A percentile compares a stretch with the other conserved stretches of the same genome.
These are phyloP conservation scores for Calocera cornea DNA, from an alignment of 768 basidiomycete genomes.

Conservation along the genomic window DNA sequence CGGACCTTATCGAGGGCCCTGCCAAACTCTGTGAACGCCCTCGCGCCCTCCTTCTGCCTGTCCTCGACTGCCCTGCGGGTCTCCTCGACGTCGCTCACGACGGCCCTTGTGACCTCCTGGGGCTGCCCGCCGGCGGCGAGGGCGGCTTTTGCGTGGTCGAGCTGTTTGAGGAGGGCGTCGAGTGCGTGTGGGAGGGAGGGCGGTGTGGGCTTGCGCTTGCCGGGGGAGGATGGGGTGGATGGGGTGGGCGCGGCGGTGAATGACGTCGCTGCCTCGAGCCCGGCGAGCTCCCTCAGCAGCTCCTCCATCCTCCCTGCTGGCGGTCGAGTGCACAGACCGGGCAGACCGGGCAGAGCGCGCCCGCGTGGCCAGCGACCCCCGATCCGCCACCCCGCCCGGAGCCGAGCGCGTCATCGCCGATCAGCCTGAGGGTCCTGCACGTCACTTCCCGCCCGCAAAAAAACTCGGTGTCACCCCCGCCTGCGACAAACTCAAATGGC, in stretches of 20 bases:
- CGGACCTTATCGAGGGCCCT: constrained; percentile 85
- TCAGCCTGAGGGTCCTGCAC: neutral
- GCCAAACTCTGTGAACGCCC: constrained; percentile 58
- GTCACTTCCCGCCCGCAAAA: neutral
- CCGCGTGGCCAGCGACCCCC: neutral
- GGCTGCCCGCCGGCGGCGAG: constrained; percentile 37
- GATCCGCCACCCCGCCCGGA: neutral
- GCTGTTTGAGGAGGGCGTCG: constrained; percentile 44
- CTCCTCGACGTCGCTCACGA: constrained; percentile 47
- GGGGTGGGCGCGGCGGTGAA: constrained; percentile 29
- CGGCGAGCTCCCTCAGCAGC: constrained; percentile 63
- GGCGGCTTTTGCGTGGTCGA: constrained; percentile 43
- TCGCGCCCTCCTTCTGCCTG: constrained; percentile 77
- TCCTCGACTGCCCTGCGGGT: constrained; percentile 79
- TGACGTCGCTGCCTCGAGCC: constrained; percentile 50
- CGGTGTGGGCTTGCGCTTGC: constrained; percentile 23
- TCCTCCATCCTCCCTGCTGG: constrained; percentile 42
- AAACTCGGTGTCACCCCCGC: too few relatives aligned
- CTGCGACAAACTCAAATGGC: neutral
- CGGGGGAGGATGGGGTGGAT: constrained; percentile 28
- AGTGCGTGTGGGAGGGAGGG: constrained; percentile 39
- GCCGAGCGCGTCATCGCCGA: neutral
- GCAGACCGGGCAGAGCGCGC: too few relatives aligned
- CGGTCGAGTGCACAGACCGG: neutral
- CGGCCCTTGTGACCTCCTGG: constrained; percentile 35